Base-by-base conservation (phyloP, 2,329 filamentous ascomycete species). In the Magnaporthales sp. region DNA sequence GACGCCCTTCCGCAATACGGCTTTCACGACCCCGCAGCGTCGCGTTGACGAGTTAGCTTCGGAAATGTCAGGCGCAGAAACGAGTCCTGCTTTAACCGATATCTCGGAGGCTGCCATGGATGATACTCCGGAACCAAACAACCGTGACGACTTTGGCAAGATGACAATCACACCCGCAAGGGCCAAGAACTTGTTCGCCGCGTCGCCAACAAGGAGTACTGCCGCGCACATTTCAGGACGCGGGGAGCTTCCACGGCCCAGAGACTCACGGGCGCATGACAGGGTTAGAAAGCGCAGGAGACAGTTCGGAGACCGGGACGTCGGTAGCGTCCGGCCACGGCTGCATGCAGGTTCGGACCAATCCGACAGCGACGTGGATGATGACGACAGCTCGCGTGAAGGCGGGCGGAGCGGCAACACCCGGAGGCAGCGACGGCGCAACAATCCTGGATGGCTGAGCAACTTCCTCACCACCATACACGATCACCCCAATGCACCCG, bases 1-100 rank as follows among this genome's bases (percentile, higher is more conserved):
- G 0, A 78, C 84, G 15, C 79, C 81, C 0, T 89, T 89, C 69
- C 83, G 86, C 26, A 89, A 89, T 70, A 84, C 86, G 0, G 83
- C 86, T 2, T 89, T 89, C 69, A 88, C 84, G 2, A 89, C 87
- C 0, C 87, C 86, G 0, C 83, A 87, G 63, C 85, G 83, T 67
- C 81, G 83, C 0, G 79, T 84, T 68, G 85, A 88, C 46, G 80
- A 84, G 38, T 72, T 79, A 2, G 76, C 84, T 63, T 86, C 85
- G 3, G 86, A 88, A 71, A 77, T 78, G 56, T 88, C 85, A 3
- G 82, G 82, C 30, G 80, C 82, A 60, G 87, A 89, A 68, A 84
- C 85, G 22, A 89, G 86, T 69, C 87, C 87, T 22, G 84, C 83
- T 29, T 76, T 79, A 72, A 87, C 84, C 61, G 86, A 89, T 70